Conservation (phyloP, 257 asterid species). For the Penstemon davidsonii region DNA sequence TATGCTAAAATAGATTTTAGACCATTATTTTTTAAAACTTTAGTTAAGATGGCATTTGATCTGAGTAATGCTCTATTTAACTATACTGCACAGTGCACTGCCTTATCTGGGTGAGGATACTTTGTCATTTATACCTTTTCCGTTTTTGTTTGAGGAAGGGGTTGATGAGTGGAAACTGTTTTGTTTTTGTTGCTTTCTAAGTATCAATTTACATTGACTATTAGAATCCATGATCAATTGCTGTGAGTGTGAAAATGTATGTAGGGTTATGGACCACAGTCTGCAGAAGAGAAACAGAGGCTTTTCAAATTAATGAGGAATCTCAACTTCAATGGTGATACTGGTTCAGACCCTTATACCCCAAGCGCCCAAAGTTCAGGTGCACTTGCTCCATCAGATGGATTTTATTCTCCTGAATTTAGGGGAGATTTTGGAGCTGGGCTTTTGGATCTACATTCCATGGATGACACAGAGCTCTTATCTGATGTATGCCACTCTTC, state of each 20-base stretch:
- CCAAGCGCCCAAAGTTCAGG: conserved; percentile 76
- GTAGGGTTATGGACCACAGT: conserved; percentile 95
- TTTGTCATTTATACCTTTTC: background rate
- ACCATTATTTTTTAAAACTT: background rate
- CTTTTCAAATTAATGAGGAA: conserved; percentile 92
- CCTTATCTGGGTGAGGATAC: conserved; percentile 17
- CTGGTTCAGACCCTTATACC: conserved; percentile 74
- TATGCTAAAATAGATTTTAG: conserved; percentile 5
- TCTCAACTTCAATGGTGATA: conserved; percentile 85
- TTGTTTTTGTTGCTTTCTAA: conserved; percentile 3
- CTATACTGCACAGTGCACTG: conserved; percentile 5
- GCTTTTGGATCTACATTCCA: conserved; percentile 90
- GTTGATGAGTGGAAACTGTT: conserved; percentile 7
- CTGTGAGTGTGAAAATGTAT: conserved; percentile 30
- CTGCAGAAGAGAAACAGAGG: conserved; percentile 97
- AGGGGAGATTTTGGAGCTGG: conserved; percentile 97
- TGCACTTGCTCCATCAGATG: conserved; percentile 63
- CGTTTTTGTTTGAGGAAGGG: background rate
- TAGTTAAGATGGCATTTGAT: background rate
- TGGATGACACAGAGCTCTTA: conserved; percentile 98
- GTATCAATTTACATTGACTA: background rate
- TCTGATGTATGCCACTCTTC: conserved; percentile 67
- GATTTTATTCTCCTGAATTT: conserved; percentile 78
- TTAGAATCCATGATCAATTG: conserved; percentile 30
- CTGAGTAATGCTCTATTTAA: conserved; percentile 3